Base-by-base conservation (phyloP, 164 flowering plant genomes). In the Sextonia rubra region DNA sequence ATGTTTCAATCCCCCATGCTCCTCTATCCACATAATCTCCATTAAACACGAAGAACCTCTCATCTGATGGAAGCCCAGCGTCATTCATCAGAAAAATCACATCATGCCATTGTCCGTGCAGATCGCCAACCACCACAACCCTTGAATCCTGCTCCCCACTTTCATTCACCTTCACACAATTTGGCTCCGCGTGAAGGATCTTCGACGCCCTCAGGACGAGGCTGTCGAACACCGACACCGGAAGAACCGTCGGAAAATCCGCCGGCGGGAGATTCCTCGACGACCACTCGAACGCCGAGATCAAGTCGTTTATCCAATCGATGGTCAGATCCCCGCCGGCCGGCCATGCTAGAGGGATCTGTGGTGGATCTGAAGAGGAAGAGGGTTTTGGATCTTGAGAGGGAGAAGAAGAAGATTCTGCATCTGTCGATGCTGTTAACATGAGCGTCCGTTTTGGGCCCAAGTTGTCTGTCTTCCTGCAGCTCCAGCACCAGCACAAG, bases 21-120 rank as follows among this genome's bases (percentile, higher is more conserved):
- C 99, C 99, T 58, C 99, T 75, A 71, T 95, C 99, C 0, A 95
- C 99, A 73, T 95, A 95, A 85, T 95, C 98, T 0, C 99, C 99
- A 76, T 95, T 95, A 77, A 95, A 95, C 49, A 95, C 97, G 64
- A 80, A 95, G 64, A 89, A 74, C 8, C 92, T 84, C 66, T 86
- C 78, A 1, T 90, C 82, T 0, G 85, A 79, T 2, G 97, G 97
- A 55, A 83, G 87, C 1, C 98, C 98, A 9, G 97, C 97, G 66
- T 86, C 85, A 5, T 44, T 63, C 47, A 95, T 61, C 7, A 95
- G 81, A 65, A 79, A 87, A 47, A 91, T 64, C 14, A 90, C 81
- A 77, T 95, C 99, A 67, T 93, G 99, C 58, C 89, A 68, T 73
- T 95, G 99, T 1, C 99, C 99, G 63, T 95, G 98, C 55, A 95